phyloP scores from a whole-genome alignment of 2,329 filamentous ascomycete species.

The Cladosporium velox region DNA sequence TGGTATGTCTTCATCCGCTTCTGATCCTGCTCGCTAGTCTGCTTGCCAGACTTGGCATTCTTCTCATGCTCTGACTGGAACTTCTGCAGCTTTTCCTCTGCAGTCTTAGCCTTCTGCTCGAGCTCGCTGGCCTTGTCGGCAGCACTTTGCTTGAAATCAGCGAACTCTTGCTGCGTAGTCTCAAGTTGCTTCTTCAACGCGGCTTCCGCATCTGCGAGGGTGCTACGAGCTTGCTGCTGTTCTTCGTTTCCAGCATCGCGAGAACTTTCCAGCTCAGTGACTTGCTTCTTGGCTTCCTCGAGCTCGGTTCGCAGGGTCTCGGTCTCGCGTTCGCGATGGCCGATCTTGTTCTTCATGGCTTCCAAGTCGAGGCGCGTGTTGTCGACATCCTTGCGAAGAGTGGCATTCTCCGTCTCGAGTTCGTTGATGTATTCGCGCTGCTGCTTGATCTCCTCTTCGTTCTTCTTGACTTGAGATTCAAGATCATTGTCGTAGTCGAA shows the following conservation, averaged over 20 bases:
- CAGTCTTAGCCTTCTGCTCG: slow-evolving; percentile 41
- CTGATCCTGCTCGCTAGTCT: slow-evolving; percentile 49
- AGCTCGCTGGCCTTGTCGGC: slow-evolving; percentile 50
- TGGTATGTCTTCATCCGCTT: slow-evolving; percentile 58
- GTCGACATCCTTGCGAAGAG: slow-evolving; percentile 69
- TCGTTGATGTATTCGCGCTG: slow-evolving; percentile 63
- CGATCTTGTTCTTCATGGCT: slow-evolving; percentile 49
- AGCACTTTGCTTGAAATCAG: slow-evolving; percentile 48
- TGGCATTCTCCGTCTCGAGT: slow-evolving; percentile 68
- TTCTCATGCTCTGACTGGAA: slow-evolving; percentile 47
- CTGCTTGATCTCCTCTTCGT: slow-evolving; percentile 67
- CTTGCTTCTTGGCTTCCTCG: slow-evolving; percentile 37
- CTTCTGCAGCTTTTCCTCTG: slow-evolving; percentile 36
- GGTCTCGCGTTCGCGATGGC: slow-evolving; percentile 28
- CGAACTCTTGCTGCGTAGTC: slow-evolving; percentile 57
- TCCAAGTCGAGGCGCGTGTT: slow-evolving; percentile 46
- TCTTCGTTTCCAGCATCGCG: slow-evolving; percentile 42
- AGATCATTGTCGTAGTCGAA: slow-evolving; percentile 92
- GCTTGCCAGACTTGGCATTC: slow-evolving; percentile 52
- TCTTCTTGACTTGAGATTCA: slow-evolving; percentile 72
- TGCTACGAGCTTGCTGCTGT: slow-evolving; percentile 42
- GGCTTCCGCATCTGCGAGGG: slow-evolving; percentile 28
- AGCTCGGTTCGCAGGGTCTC: slow-evolving; percentile 41
- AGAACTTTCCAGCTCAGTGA: slow-evolving; percentile 22
- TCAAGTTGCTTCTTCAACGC: slow-evolving; percentile 45